Conservation (phyloP, 768 basidiomycete species). For the Harrya chromipes region DNA sequence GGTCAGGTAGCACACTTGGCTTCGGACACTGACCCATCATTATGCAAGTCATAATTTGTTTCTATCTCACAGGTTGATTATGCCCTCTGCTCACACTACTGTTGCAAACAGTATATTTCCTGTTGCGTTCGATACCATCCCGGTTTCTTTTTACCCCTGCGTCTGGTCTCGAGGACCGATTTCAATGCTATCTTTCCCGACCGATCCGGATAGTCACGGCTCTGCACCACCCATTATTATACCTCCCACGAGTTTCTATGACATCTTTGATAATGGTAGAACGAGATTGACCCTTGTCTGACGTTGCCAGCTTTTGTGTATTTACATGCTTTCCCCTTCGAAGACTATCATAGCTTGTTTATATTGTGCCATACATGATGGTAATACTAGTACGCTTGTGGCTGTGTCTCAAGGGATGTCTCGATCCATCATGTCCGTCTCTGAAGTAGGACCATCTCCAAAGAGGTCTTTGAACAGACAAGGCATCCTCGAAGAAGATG, state of each 20-base stretch:
- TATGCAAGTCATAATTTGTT: conserved; percentile 15
- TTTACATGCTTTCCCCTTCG: conserved; percentile 9
- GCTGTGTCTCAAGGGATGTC: conserved; percentile 6
- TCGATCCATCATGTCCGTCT: conserved; percentile 28
- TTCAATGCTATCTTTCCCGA: conserved; percentile 13
- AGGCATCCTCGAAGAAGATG: conserved; percentile 83
- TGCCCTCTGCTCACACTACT: conserved; percentile 10
- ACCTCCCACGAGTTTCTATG: conserved; percentile 24
- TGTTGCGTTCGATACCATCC: conserved; percentile 11
- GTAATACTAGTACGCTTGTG: conserved; percentile 10
- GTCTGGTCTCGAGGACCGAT: conserved; percentile 24
- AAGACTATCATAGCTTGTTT: not conserved
- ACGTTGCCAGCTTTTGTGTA: conserved; percentile 5
- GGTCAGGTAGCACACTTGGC: conserved; percentile 26
- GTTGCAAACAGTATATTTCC: conserved; percentile 10
- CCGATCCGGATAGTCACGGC: conserved; percentile 5
- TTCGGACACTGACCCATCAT: conserved; percentile 19
- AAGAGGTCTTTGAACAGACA: conserved; percentile 70
- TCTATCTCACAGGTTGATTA: conserved; percentile 7
- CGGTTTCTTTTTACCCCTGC: conserved; percentile 8
- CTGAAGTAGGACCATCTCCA: conserved; percentile 23
- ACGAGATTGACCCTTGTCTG: conserved; percentile 3
- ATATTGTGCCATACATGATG: conserved; percentile 4
- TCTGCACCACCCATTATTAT: conserved; percentile 5
- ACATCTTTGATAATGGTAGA: conserved; percentile 21